These are phyloP conservation scores for Emericellopsis cladophorae DNA, from an alignment of 2,329 filamentous ascomycete species.

Conservation along the genomic window DNA sequence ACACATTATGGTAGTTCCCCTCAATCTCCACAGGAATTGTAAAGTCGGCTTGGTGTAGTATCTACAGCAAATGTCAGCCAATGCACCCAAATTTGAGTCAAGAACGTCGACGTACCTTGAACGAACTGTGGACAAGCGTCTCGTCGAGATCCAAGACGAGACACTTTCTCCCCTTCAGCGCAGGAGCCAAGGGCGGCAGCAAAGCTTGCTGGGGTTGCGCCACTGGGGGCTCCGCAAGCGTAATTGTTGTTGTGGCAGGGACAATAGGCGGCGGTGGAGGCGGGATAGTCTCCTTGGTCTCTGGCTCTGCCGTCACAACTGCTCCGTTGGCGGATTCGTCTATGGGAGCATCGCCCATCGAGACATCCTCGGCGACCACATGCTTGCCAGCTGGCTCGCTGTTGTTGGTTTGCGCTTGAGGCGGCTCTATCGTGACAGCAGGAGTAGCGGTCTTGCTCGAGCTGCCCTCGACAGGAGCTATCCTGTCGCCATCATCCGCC, in stretches of 20 bases:
- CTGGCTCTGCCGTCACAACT: conserved; percentile 13
- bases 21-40: conserved; percentile 98
- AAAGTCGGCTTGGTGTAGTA: conserved; percentile 95
- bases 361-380: conserved; percentile 41
- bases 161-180: conserved; percentile 81
- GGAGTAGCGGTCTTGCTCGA: conserved; percentile 29
- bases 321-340: conserved; percentile 27
- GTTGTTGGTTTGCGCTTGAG: conserved; percentile 11
- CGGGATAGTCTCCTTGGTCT: conserved; percentile 11
- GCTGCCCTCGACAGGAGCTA: conserved; percentile 18
- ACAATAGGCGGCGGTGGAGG: conserved; percentile 32
- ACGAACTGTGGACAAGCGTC: conserved; percentile 94
- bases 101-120: conserved; percentile 55
- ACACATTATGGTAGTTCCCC: conserved; percentile 97
- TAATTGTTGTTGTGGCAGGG: conserved; percentile 24
- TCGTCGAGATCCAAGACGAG: conserved; percentile 92
- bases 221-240: conserved; percentile 24
- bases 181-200: conserved; percentile 67
- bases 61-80: conserved; percentile 36
- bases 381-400: conserved; percentile 15
- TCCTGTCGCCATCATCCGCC: conserved; percentile 14
- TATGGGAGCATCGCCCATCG: conserved; percentile 52
- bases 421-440: conserved; percentile 31
- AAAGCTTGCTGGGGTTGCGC: conserved; percentile 49
- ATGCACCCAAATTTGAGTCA: not conserved